Evolutionary conservation across 805 yeast species (phyloP).

Genomic region (Zygosaccharomyces gambellarensis): DNA sequence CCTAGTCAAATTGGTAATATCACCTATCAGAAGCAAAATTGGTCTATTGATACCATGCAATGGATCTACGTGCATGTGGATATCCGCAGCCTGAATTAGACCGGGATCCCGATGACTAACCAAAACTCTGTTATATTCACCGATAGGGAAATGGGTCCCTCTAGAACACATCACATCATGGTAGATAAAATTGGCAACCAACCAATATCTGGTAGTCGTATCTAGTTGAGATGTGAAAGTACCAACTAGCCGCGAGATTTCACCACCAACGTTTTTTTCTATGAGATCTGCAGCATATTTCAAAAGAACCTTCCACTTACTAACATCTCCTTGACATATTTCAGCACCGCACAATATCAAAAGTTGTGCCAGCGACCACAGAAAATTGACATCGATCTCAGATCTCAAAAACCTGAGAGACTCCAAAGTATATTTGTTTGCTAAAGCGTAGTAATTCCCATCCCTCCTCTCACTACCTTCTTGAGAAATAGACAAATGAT

Average conservation of each 20-base stretch:
- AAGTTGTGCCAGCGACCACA: slow-evolving; percentile 49
- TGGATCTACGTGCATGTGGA: slow-evolving; percentile 54
- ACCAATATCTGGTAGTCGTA: slow-evolving; percentile 48
- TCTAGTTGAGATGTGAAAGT: slow-evolving; percentile 45
- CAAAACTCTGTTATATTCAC: slow-evolving; percentile 55
- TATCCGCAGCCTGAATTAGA: slow-evolving; percentile 2
- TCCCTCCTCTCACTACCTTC: slow-evolving; percentile 11
- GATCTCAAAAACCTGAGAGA: slow-evolving; percentile 16
- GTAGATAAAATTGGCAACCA: slow-evolving; percentile 72
- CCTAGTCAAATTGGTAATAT: slow-evolving; percentile 56
- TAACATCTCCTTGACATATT: slow-evolving; percentile 77
- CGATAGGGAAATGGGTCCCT: slow-evolving; percentile 59
- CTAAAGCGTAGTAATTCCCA: slow-evolving; percentile 15
- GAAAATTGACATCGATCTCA: slow-evolving; percentile 10
- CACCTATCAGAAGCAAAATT: slow-evolving; percentile 61
- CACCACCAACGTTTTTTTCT: slow-evolving; percentile 56
- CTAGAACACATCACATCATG: slow-evolving; percentile 70
- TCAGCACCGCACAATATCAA: slow-evolving; percentile 73
- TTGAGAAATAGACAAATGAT: slow-evolving; percentile 21
- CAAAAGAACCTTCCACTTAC: slow-evolving; percentile 65
- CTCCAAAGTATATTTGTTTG: slow-evolving; percentile 21
- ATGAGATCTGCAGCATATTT: slow-evolving; percentile 63
- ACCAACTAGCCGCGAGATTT: slow-evolving; percentile 37
- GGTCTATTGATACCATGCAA: slow-evolving; percentile 69
- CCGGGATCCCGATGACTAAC: slow-evolving; percentile 6